Conservation (phyloP, 2,329 filamentous ascomycete genomes). For the Pseudogymnoascus sp. region DNA sequence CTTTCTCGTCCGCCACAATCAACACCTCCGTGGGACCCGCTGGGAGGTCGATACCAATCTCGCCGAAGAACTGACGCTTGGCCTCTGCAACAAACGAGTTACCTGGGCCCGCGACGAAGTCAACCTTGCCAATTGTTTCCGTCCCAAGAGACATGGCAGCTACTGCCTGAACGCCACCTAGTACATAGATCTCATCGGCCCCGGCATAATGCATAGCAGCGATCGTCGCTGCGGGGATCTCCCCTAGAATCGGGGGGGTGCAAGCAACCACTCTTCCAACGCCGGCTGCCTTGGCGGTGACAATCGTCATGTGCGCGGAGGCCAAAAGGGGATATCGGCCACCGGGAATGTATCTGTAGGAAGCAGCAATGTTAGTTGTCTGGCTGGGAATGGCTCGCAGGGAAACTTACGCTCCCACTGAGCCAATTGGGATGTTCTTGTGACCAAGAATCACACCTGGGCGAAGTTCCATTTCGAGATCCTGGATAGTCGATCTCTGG, state of each 20-base stretch:
- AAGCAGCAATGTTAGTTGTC: too few species aligned
- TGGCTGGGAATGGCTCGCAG: too few species aligned
- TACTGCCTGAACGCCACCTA: conserved; percentile 46
- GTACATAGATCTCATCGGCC: conserved; percentile 42
- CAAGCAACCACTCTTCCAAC: conserved; percentile 41
- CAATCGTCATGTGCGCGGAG: conserved; percentile 47
- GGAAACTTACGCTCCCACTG: conserved; percentile 34
- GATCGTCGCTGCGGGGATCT: conserved; percentile 40
- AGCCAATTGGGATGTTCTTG: conserved; percentile 40
- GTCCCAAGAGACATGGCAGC: conserved; percentile 46
- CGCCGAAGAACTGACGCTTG: conserved; percentile 46
- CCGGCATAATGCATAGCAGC: conserved; percentile 41
- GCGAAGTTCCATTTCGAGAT: conserved; percentile 43
- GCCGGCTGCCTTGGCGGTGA: conserved; percentile 46
- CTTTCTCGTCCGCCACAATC: conserved; percentile 40
- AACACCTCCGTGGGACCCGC: conserved; percentile 47
- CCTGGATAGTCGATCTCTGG: conserved; percentile 36
- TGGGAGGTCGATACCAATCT: conserved; percentile 45
- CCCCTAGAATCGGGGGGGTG: conserved; percentile 42
- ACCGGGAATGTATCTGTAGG: too few species aligned
- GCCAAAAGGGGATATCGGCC: conserved; percentile 38
- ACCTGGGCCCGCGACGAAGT: conserved; percentile 45
- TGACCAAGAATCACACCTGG: conserved; percentile 44
- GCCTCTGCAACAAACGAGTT: conserved; percentile 48
- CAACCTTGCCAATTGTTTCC: conserved; percentile 38